Conservation (phyloP, 345 rosid genomes). For the Lagerstroemia speciosa region DNA sequence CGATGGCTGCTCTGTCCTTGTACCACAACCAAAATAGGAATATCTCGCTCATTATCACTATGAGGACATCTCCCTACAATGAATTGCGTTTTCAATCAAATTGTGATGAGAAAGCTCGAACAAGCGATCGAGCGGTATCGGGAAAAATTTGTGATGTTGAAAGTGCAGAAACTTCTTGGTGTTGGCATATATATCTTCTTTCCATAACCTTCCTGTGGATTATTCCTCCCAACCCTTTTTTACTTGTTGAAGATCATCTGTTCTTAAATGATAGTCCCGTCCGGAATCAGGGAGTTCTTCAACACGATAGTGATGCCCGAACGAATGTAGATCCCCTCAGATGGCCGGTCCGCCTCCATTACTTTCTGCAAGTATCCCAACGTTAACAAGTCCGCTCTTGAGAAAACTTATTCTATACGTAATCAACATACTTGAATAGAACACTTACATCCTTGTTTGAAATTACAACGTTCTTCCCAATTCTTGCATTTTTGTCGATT, state of each 20-base stretch:
- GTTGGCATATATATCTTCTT: not conserved
- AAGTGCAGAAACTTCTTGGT: not conserved
- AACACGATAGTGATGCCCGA: constrained; percentile 71
- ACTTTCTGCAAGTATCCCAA: constrained; percentile 35
- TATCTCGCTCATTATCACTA: not conserved
- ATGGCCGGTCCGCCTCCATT: constrained; percentile 69
- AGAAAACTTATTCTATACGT: too few species aligned
- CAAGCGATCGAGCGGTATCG: not conserved
- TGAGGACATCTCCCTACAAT: not conserved
- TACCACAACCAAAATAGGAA: not conserved
- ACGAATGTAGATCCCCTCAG: constrained; percentile 72
- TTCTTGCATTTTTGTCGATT: constrained; percentile 73
- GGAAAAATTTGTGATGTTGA: not conserved
- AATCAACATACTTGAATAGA: constrained; percentile 15
- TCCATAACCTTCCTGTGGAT: not conserved
- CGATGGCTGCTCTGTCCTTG: not conserved
- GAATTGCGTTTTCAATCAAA: not conserved
- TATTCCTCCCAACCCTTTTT: not conserved
- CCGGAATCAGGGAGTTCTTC: constrained; percentile 48
- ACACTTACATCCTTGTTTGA: constrained; percentile 71
- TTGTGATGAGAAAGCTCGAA: not conserved
- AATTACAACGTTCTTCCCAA: constrained; percentile 65
- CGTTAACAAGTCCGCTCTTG: not conserved
- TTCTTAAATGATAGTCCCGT: constrained; percentile 54
- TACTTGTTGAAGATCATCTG: not conserved